A percentile compares a stretch with the other conserved stretches of the same genome.
Evolutionary conservation across 2,329 filamentous ascomycete genomes (phyloP).

Genomic region (Nothopassalora personata): DNA sequence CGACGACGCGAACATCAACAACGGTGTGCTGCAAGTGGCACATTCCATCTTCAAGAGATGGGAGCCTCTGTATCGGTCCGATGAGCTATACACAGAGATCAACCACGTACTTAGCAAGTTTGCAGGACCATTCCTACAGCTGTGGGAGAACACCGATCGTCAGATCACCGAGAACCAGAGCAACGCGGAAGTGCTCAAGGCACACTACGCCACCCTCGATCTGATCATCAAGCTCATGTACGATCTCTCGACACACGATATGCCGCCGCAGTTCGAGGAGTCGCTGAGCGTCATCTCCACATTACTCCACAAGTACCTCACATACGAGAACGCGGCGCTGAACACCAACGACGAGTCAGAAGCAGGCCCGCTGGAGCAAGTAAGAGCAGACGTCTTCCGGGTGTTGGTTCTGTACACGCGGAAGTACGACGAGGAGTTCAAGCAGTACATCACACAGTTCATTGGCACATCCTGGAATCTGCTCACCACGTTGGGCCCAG

Average conservation of each 20-base stretch:
- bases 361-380: conserved; percentile 74
- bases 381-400: conserved; percentile 92
- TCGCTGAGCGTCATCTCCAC: conserved; percentile 71
- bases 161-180: conserved; percentile 67
- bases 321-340: conserved; percentile 78
- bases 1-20: conserved; percentile 77
- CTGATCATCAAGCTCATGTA: conserved; percentile 88
- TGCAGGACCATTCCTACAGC: conserved; percentile 71
- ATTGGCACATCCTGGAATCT: conserved; percentile 87
- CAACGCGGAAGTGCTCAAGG: conserved; percentile 68
- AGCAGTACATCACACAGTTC: conserved; percentile 71
- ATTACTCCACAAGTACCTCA: conserved; percentile 86
- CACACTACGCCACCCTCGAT: conserved; percentile 79
- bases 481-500: conserved; percentile 75
- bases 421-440: conserved; percentile 95
- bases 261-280: conserved; percentile 91
- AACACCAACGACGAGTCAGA: conserved; percentile 86
- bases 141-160: conserved; percentile 69
- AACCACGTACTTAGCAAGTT: conserved; percentile 90
- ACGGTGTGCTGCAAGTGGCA: conserved; percentile 91
- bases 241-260: conserved; percentile 94
- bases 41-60: conserved; percentile 97
- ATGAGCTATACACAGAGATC: conserved; percentile 90
- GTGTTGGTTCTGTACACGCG: conserved; percentile 82
- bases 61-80: conserved; percentile 88